These are phyloP conservation scores for Staphylotrichum tortipilum DNA, from an alignment of 495 filamentous ascomycete genomes.

Conservation along the genomic window DNA sequence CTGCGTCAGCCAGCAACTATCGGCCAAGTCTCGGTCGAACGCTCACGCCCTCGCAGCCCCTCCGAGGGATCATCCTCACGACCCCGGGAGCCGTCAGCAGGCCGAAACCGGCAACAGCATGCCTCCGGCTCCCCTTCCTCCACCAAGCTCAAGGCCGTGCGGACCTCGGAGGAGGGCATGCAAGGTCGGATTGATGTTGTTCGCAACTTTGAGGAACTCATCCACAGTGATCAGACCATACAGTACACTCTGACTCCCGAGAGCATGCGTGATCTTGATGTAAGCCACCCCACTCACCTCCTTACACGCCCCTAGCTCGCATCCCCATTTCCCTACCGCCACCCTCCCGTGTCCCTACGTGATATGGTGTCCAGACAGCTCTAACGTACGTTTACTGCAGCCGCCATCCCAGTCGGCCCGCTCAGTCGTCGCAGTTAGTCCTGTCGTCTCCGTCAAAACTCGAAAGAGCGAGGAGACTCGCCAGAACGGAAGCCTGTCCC, in stretches of 20 bases:
- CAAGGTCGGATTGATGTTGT: slow-evolving; percentile 33
- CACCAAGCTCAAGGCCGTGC: slow-evolving; percentile 37
- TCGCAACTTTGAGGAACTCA: slow-evolving; percentile 71
- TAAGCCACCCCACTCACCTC: slow-evolving; percentile 32
- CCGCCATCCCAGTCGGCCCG: slow-evolving; percentile 25
- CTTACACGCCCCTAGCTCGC: no score
- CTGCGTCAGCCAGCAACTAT: slow-evolving; percentile 24
- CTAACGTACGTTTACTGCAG: slow-evolving; percentile 20
- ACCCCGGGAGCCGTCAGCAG: slow-evolving; percentile 9
- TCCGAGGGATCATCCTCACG: slow-evolving; percentile 9
- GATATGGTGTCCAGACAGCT: neutral
- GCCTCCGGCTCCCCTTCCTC: slow-evolving; percentile 34
- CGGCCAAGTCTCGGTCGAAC: slow-evolving; percentile 26
- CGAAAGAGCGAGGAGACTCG: slow-evolving; percentile 38
- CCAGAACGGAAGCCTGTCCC: slow-evolving; percentile 26
- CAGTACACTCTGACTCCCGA: slow-evolving; percentile 90
- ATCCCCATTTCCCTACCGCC: no score
- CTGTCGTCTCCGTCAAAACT: slow-evolving; percentile 24
- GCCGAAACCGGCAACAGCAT: slow-evolving; percentile 19
- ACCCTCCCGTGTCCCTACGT: neutral
- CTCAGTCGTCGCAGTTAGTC: slow-evolving; percentile 27
- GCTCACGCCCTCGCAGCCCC: slow-evolving; percentile 14
- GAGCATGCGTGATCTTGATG: slow-evolving; percentile 78
- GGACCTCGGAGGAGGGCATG: slow-evolving; percentile 45
- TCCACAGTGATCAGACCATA: slow-evolving; percentile 83